Evolutionary conservation across 164 flowering plant genomes (phyloP), one percentile per base, ranked within the genome.

Genomic region (Magnolia sinica): DNA sequence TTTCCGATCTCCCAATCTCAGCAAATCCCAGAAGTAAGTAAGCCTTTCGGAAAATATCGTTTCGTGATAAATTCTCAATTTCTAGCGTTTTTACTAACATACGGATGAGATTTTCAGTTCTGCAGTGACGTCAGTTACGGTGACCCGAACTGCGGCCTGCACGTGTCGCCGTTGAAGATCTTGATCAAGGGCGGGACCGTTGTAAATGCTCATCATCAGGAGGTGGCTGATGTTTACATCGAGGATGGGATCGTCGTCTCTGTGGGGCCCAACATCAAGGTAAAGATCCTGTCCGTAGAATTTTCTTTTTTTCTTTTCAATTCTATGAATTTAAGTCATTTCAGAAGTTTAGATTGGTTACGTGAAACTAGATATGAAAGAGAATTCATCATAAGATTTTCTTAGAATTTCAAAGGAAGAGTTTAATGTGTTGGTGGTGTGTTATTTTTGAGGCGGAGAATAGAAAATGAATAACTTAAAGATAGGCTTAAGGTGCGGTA

Each of bases 161-260:
- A 19, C 1, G 63, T 8, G 58, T 68, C 84, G 3, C 79, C 89
- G 1, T 88, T 20, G 45, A 94, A 91, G 91, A 71, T 96, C 10
- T 82, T 96, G 90, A 91, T 96, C 18, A 93, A 87, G 75, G 99
- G 98, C 51, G 99, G 99, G 58, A 96, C 89, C 10, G 97, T 96
- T 61, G 99, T 96, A 8, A 96, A 96, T 82, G 97, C 99, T 77
- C 95, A 94, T 70, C 91, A 85, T 72, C 89, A 86, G 78, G 88
- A 94, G 82, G 72, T 89, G 74, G 97, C 98, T 68, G 98, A 94
- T 90, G 99, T 96, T 74, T 96, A 91, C 80, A 87, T 96, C 13
- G 98, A 94, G 80, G 90, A 96, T 85, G 99, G 99, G 50, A 80
- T 89, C 68, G 85, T 96, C 78, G 87, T 86, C 69, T 86, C 90